Conservation (phyloP, 2,329 filamentous ascomycete species). For the Aspergillus sp. region DNA sequence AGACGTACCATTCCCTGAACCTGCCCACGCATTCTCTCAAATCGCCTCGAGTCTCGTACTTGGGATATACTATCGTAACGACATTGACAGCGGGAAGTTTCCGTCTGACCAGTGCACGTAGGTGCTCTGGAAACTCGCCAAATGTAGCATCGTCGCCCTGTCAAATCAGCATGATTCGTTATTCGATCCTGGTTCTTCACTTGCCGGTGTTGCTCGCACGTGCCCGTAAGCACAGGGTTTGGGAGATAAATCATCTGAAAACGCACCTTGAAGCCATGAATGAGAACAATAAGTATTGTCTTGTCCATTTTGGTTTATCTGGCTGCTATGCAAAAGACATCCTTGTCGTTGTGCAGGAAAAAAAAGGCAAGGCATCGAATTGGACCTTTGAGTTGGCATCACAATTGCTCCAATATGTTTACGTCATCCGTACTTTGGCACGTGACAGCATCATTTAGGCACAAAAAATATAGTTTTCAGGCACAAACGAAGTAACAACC, state of each 20-base stretch:
- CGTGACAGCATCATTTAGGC: not conserved
- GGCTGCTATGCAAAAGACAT: conserved; percentile 4
- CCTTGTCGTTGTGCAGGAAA: conserved; percentile 1
- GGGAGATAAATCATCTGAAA: too few species aligned
- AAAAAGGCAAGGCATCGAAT: not conserved
- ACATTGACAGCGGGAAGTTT: conserved; percentile 38
- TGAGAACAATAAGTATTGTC: conserved; percentile 42
- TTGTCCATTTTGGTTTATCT: conserved; percentile 33
- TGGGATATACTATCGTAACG: conserved; percentile 40
- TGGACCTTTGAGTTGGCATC: not conserved
- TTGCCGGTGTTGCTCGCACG: not conserved
- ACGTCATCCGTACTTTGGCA: not conserved
- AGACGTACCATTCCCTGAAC: conserved; percentile 43
- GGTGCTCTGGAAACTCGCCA: conserved; percentile 39
- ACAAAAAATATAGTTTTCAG: not conserved
- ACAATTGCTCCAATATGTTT: not conserved
- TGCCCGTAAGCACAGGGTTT: not conserved
- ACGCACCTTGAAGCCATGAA: conserved; percentile 44
- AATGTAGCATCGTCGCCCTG: conserved; percentile 47
- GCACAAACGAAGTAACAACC: too few species aligned
- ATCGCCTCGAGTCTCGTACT: conserved; percentile 45
- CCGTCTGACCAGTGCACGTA: conserved; percentile 36
- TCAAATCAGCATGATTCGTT: conserved; percentile 1
- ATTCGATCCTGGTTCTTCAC: conserved; percentile 1
- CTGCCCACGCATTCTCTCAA: conserved; percentile 39